Evolutionary conservation across 2,329 filamentous ascomycete species (phyloP).

Genomic region (Fusarium mundagurra): DNA sequence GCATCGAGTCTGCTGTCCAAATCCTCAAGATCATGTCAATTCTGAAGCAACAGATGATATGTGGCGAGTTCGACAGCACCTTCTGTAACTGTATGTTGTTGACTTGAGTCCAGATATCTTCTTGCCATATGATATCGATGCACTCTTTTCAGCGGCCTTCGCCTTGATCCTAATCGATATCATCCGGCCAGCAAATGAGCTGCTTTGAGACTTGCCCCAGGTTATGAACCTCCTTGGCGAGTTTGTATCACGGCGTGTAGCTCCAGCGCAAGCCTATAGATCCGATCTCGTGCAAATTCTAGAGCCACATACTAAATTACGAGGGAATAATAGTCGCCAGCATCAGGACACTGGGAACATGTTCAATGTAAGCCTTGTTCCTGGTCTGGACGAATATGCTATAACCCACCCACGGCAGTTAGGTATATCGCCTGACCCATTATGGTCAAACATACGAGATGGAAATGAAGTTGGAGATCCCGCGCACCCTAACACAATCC

Average conservation of each 20-base stretch:
- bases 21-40: constrained; percentile 33
- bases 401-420: constrained; percentile 5
- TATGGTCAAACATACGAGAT: constrained; percentile 26
- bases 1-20: constrained; percentile 27
- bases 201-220: constrained; percentile 35
- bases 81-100: not conserved
- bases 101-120: constrained; percentile 23
- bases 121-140: constrained; percentile 34
- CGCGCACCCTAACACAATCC: constrained; percentile 15
- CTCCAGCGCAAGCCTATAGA: constrained; percentile 30
- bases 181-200: constrained; percentile 27
- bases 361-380: not conserved
- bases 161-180: constrained; percentile 33
- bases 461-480: not conserved
- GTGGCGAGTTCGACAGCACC: not conserved
- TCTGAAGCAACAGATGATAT: constrained; percentile 34
- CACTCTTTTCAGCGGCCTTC: constrained; percentile 32
- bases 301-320: constrained; percentile 26
- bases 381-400: constrained; percentile 12
- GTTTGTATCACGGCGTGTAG: constrained; percentile 28
- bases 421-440: constrained; percentile 22
- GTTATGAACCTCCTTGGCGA: constrained; percentile 29
- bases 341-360: not conserved
- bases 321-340: not conserved
- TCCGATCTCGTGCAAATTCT: constrained; percentile 29